Conservation (phyloP, 139 green algal species). For the Monoraphidium neglectum region DNA sequence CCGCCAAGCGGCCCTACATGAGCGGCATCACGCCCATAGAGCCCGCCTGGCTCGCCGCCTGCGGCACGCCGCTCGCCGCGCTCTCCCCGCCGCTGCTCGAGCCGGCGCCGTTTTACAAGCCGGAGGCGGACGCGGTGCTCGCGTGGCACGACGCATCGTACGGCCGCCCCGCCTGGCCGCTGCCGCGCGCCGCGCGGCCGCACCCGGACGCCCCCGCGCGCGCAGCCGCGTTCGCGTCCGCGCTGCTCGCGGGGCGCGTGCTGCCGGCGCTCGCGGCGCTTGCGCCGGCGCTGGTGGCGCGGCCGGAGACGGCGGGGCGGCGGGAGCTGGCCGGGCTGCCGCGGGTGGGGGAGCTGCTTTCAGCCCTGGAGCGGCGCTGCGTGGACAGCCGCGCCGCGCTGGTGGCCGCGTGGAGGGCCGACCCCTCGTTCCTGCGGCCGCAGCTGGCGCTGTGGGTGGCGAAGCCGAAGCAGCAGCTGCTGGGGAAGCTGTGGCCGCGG, state of each 20-base stretch:
- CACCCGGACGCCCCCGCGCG: slow-evolving; percentile 47
- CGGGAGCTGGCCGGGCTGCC: slow-evolving; percentile 60
- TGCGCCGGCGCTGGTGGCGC: slow-evolving; percentile 31
- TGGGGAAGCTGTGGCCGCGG: slow-evolving; percentile 58
- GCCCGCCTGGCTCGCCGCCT: slow-evolving; percentile 50
- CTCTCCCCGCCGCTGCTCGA: slow-evolving; percentile 59
- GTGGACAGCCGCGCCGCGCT: slow-evolving; percentile 51
- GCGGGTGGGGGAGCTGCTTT: slow-evolving; percentile 63
- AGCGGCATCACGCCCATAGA: slow-evolving; percentile 70
- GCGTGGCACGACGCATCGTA: slow-evolving; percentile 72
- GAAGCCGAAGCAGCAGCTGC: slow-evolving; percentile 22
- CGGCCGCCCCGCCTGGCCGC: slow-evolving; percentile 77
- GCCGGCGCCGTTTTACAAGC: slow-evolving; percentile 64
- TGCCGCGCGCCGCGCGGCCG: slow-evolving; percentile 58
- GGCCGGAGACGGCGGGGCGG: slow-evolving; percentile 43
- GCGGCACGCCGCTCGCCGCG: slow-evolving; percentile 54
- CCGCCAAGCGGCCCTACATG: slow-evolving; percentile 89
- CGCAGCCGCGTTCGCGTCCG: slow-evolving; percentile 74
- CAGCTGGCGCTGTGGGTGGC: slow-evolving; percentile 67
- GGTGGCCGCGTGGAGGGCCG: slow-evolving; percentile 39
- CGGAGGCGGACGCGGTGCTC: slow-evolving; percentile 68
- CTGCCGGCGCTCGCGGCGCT: slow-evolving; percentile 42
- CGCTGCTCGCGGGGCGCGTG: slow-evolving; percentile 81
- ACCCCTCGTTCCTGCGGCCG: slow-evolving; percentile 49
- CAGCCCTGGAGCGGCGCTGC: slow-evolving; percentile 30